Evolutionary conservation across 2,329 filamentous ascomycete species (phyloP).

Genomic region (Daldinia eschscholtzii): DNA sequence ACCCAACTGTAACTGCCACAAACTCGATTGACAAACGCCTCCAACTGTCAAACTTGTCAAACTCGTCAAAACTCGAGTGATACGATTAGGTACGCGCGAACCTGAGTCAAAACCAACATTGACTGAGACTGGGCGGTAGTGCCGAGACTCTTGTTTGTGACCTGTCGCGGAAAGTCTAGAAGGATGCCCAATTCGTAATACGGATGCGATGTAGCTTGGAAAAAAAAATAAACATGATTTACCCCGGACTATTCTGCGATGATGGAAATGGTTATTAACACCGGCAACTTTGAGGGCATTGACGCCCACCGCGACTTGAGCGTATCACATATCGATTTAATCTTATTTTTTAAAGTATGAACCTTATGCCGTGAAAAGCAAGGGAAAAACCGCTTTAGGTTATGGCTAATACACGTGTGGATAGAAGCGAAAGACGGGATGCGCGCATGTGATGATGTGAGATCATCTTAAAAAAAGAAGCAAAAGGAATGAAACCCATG

Average conservation of each 20-base stretch:
- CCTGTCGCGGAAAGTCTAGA: constrained; percentile 26
- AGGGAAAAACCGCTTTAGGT: neutral
- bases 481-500: constrained; percentile 25
- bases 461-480: constrained; percentile 30
- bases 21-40: constrained; percentile 29
- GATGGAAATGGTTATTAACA: constrained; percentile 19
- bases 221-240: constrained; percentile 11
- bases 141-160: constrained; percentile 15
- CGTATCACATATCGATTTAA: constrained; percentile 28
- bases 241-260: constrained; percentile 30
- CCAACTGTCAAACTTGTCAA: constrained; percentile 27
- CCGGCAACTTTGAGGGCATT: constrained; percentile 21
- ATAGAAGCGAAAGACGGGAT: constrained; percentile 8
- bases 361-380: constrained; percentile 29
- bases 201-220: constrained; percentile 11
- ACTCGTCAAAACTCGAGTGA: constrained; percentile 4
- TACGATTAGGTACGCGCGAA: constrained; percentile 1
- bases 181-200: constrained; percentile 19
- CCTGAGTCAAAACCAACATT: constrained; percentile 11
- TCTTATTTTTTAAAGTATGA: constrained; percentile 32
- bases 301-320: constrained; percentile 23
- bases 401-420: constrained; percentile 28
- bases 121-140: constrained; percentile 9
- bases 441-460: constrained; percentile 38
- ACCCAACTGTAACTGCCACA: neutral